Percentiles rank a stretch among this genome's conserved stretches.
Evolutionary conservation across 805 yeast genomes (phyloP).

Genomic region (Millerago galiae): DNA sequence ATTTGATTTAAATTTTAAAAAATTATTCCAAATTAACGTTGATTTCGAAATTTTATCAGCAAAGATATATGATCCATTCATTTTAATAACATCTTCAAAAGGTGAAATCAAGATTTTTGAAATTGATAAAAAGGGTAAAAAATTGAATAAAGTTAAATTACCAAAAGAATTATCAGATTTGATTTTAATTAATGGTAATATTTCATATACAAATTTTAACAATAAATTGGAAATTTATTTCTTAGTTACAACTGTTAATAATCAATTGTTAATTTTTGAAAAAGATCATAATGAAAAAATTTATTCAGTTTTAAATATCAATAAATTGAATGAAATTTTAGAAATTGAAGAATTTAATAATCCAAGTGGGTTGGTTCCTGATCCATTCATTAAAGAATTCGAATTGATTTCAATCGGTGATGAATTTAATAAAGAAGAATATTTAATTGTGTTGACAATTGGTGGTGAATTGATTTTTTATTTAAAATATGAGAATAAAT

Average conservation of each 20-base stretch:
- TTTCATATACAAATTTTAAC: constrained; percentile 41
- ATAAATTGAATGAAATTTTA: constrained; percentile 34
- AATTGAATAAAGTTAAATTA: constrained; percentile 28
- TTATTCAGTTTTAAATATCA: constrained; percentile 31
- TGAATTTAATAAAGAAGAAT: constrained; percentile 44
- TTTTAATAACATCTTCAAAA: constrained; percentile 56
- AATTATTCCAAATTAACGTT: constrained; percentile 41
- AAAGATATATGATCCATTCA: constrained; percentile 53
- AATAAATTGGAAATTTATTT: constrained; percentile 36
- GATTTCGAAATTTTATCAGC: constrained; percentile 63
- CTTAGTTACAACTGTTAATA: constrained; percentile 70
- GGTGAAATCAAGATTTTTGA: constrained; percentile 65
- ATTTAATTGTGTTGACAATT: constrained; percentile 63
- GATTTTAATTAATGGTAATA: constrained; percentile 65
- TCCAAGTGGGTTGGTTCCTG: constrained; percentile 44
- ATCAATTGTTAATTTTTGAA: constrained; percentile 59
- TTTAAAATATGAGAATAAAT: constrained; percentile 43
- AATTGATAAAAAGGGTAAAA: constrained; percentile 30
- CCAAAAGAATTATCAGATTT: constrained; percentile 35
- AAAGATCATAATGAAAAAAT: constrained; percentile 39
- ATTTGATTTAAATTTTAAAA: constrained; percentile 56
- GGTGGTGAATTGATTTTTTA: constrained; percentile 78
- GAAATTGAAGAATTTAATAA: constrained; percentile 27
- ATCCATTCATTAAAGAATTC: constrained; percentile 68
- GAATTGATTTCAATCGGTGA: constrained; percentile 64